A percentile compares a stretch with the other conserved stretches of the same genome.
These are phyloP conservation scores for Pythium folliculosum DNA, from an alignment of 352 stramenopile genomes.

Conservation along the genomic window DNA sequence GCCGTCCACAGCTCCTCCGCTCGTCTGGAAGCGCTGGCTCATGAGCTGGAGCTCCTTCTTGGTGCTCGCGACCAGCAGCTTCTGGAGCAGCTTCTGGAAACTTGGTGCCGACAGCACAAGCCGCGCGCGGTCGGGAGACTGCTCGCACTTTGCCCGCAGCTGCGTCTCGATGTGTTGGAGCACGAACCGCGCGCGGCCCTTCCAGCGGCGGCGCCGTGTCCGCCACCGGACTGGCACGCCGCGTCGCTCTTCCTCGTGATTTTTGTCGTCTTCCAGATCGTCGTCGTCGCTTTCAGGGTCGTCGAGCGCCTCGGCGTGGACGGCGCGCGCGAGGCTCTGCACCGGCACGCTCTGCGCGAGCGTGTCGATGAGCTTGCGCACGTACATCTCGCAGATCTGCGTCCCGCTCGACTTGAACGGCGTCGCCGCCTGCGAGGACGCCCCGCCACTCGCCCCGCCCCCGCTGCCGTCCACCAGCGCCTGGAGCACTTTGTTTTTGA, in stretches of 20 bases:
- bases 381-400: constrained; percentile 42
- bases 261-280: constrained; percentile 10
- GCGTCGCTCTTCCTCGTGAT: constrained; percentile 30
- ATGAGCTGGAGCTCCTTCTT: constrained; percentile 23
- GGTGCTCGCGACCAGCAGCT: constrained; percentile 18
- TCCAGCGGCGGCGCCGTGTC: constrained; percentile 35
- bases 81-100: constrained; percentile 24
- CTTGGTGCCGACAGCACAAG: background rate
- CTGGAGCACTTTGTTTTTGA: constrained; percentile 38
- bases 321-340: constrained; percentile 3
- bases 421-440: background rate
- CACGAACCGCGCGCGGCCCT: constrained; percentile 48
- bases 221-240: background rate
- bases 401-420: constrained; percentile 27
- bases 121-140: background rate
- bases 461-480: constrained; percentile 36
- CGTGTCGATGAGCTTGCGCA: constrained; percentile 54
- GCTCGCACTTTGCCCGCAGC: constrained; percentile 30
- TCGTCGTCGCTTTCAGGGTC: background rate
- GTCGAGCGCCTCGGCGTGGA: constrained; percentile 16
- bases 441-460: background rate
- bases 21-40: constrained; percentile 11
- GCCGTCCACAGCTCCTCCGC: constrained; percentile 9
- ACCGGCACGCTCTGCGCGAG: constrained; percentile 24
- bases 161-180: constrained; percentile 43